Evolutionary conservation across 345 rosid species (phyloP), one percentile per base, ranked within the genome.

Genomic region (Eucalyptus shirleyi): DNA sequence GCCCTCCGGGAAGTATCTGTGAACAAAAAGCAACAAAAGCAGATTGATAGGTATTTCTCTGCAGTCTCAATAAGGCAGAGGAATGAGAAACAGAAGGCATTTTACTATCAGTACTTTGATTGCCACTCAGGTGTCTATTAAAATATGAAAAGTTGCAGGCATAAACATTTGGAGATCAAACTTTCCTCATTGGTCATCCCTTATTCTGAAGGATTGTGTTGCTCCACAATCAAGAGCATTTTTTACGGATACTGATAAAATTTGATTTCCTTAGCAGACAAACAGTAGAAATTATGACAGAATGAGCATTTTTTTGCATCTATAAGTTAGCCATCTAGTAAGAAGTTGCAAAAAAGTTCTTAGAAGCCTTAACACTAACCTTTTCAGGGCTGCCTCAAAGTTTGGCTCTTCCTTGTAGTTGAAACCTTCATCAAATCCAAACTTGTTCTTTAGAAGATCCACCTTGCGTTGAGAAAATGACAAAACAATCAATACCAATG

Each of bases 391-490:
- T 18, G 92, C 93, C 86, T 86, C 89, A 11, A 91, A 87, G 81
- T 93, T 82, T 1, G 87, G 88, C 80, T 94, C 96, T 86, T 92
- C 93, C 80, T 92, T 94, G 87, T 93, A 94, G 93, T 93, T 94
- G 93, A 94, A 95, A 90, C 96, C 96, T 83, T 92, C 95, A 34
- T 95, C 93, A 62, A 94, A 94, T 51, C 94, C 94, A 80, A 94
- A 91, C 90, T 92, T 93, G n/a, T 87, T 91, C 94, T 91, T 94
- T 87, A 95, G 88, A 14, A 93, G 88, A 67, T 92, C 91, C 81
- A 95, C 95, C 95, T 94, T 28, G 32, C 4, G 4, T 60, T 60
- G 32, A 60, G 32, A 60, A 60, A 60, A 60, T 60, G 67, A 18
- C 21, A 14, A 17, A 77, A 62, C 26, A 77, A 62, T 69, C 30